Evolutionary conservation across 2,329 filamentous ascomycete genomes (phyloP), one percentile per base, ranked within the genome.

Genomic region (Emergomyces pasteurianus): DNA sequence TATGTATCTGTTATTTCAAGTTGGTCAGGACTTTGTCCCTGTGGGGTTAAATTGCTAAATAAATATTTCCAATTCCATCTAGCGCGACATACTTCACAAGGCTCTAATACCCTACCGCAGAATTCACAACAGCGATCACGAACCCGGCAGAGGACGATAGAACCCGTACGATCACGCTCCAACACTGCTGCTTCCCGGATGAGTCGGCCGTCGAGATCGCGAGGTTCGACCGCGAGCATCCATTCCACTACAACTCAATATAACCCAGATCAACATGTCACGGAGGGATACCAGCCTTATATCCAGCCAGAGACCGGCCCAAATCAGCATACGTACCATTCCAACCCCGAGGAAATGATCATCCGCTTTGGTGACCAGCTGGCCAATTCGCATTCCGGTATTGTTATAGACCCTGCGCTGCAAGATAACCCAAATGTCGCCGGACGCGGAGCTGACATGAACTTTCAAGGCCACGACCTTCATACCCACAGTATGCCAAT

Each of bases 161-260:
- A 77, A 61, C 73, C 73, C 50, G 67, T 73, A 65, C 70, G 74
- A 60, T 71, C 74, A 49, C 74, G 75, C 18, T 77, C 75, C 8
- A 74, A 74, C 64, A 75, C 71, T 31, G 66, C 70, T 59, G 62
- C 73, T n/a, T 76, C 75, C 14, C 71, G 73, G 58, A 71, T 68
- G 62, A 71, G 69, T 66, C 74, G 73, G 58, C 75, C 74, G 58
- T 74, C 77, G 58, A 71, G 76, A 60, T 79, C 77, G 40, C 70
- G 76, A 69, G 77, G 75, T 40, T 78, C 76, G 53, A 78, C 77
- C 10, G 73, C 76, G 40, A 79, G 77, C 63, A 74, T 78, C 56
- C 76, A 78, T 63, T 79, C 77, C n/a, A 77, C 71, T 62, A 75
- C 73, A 18, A 76, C 75, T 46, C 74, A 77, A 65, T 72, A 75